Conservation (phyloP, 202 grass and related monocot species). For the Setaria italica region DNA sequence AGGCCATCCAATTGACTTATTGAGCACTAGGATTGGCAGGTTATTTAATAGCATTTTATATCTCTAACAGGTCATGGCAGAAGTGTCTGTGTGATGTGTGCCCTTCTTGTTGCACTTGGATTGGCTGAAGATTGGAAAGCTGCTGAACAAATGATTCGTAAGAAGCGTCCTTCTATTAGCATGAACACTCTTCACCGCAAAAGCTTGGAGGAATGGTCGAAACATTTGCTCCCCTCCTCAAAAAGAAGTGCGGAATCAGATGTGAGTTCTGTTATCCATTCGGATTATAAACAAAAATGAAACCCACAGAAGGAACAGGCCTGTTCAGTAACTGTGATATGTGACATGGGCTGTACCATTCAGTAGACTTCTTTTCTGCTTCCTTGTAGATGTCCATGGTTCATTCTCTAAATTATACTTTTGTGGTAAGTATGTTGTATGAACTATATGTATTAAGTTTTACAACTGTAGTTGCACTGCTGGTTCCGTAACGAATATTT, state of each 20-base stretch:
- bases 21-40: neutral
- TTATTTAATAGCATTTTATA: constrained; percentile 39
- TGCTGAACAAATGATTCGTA: constrained; percentile 80
- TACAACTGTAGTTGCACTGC: constrained; percentile 43
- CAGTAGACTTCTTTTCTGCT: constrained; percentile 19
- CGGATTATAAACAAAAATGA: constrained; percentile 63
- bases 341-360: constrained; percentile 39
- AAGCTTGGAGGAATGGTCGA: constrained; percentile 91
- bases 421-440: constrained; percentile 35
- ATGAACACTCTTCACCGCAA: constrained; percentile 89
- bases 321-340: constrained; percentile 46
- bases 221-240: constrained; percentile 61
- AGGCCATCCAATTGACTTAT: neutral
- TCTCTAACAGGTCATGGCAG: constrained; percentile 84
- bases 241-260: constrained; percentile 67
- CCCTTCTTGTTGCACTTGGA: constrained; percentile 80
- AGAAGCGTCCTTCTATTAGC: constrained; percentile 82
- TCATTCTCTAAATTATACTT: constrained; percentile 29
- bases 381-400: constrained; percentile 33
- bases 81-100: constrained; percentile 94
- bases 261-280: constrained; percentile 77
- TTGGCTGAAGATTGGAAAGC: constrained; percentile 91
- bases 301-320: neutral
- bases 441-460: constrained; percentile 31
- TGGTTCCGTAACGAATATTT: constrained; percentile 36